Evolutionary conservation across 805 yeast species (phyloP), one percentile per base, ranked within the genome.

Genomic region (Cyberlindnera xylosilytica): DNA sequence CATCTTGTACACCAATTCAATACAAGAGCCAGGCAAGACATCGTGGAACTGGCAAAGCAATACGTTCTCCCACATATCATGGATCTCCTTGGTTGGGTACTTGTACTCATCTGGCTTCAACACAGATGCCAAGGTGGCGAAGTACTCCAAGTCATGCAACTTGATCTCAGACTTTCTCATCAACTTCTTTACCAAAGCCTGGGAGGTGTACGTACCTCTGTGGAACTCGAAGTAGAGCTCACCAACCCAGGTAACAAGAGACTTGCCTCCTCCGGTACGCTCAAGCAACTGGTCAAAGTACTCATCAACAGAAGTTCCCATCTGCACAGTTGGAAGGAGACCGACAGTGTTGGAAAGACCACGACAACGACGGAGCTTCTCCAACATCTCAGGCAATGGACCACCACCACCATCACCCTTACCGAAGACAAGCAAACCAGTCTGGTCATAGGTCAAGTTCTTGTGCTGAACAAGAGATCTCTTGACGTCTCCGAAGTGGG

Each of bases 341-440:
- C 91, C 95, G 12, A 83, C 83, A 5, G 83, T 82, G 57, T 91
- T 85, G 17, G 89, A 76, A 46, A 90, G 63, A 13, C 97, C 97
- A 57, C 98, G 76, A 61, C 91, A 83, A 54, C 98, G 80, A 59
- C 98, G 79, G 57, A 91, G 72, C 61, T 88, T 90, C 60, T 93
- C 98, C 49, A 91, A 57, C 96, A 89, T 90, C 57, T 87, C 96
- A 30, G 86, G 85, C 4, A 87, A 82, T 35, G 99, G 98, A 7
- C 99, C 99, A 50, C 99, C 99, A 48, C 99, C 99, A 54, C 99
- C 99, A 61, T 91, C 99, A 56, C 99, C 99, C 55, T 85, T 82
- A 30, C 99, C 99, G 55, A 78, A 93, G 33, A 89, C 69, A 58
- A 93, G 67, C 53, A 91, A 69, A 0, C 96, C 91, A 9, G 86